Percentiles rank a stretch among this genome's conserved stretches.
These are phyloP conservation scores for Coemansia sp. DNA, from an alignment of 192 early-diverging fungal species.

Conservation along the genomic window DNA sequence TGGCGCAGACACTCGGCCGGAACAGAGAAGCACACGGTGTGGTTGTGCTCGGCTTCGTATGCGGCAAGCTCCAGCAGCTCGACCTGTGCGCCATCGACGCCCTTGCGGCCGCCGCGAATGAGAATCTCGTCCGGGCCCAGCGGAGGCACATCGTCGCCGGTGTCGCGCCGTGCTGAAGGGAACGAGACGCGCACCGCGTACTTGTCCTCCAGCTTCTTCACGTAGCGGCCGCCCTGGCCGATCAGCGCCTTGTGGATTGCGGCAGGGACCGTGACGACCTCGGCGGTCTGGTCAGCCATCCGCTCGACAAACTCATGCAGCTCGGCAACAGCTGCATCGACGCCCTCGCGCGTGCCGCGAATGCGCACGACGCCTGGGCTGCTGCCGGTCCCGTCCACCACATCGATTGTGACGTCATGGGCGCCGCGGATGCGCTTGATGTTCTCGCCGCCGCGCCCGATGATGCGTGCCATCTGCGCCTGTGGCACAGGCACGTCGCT, in stretches of 20 bases:
- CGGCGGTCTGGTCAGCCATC: constrained; percentile 64
- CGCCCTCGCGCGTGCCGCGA: constrained; percentile 76
- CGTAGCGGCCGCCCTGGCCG: constrained; percentile 68
- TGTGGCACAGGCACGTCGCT: constrained; percentile 73
- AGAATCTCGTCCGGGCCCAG: constrained; percentile 65
- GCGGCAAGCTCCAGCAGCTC: constrained; percentile 83
- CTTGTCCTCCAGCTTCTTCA: constrained; percentile 74
- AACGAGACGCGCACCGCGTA: constrained; percentile 71
- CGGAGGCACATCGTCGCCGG: constrained; percentile 54
- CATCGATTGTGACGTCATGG: constrained; percentile 72
- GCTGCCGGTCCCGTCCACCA: constrained; percentile 20
- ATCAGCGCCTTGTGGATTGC: constrained; percentile 72
- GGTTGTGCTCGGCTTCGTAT: constrained; percentile 77
- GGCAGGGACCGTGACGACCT: constrained; percentile 58
- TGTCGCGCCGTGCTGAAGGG: constrained; percentile 56
- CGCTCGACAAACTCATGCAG: constrained; percentile 67
- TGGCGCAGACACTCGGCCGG: constrained; percentile 67
- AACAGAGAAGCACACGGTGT: constrained; percentile 63
- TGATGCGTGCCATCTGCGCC: constrained; percentile 67
- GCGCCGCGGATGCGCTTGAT: constrained; percentile 78
- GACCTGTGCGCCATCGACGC: constrained; percentile 72
- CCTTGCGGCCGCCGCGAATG: constrained; percentile 82
- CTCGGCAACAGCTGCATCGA: constrained; percentile 68
- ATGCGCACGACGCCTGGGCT: constrained; percentile 63
- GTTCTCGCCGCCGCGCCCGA: constrained; percentile 87